A percentile compares a stretch with the other conserved stretches of the same genome.
Conservation (phyloP, 768 basidiomycete genomes). For the Saitozyma podzolica region DNA sequence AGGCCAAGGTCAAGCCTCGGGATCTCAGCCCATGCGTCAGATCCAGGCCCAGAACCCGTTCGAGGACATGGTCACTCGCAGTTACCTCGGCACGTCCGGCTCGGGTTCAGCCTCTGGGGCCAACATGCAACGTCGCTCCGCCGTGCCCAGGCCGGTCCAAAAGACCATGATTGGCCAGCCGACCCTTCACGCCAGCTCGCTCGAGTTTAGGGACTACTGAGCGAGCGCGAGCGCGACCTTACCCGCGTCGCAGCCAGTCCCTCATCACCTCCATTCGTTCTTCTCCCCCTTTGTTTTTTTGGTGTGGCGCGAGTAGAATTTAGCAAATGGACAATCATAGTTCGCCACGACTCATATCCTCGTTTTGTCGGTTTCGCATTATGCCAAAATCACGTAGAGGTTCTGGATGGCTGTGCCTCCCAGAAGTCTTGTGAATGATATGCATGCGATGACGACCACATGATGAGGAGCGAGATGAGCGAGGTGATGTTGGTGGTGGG, state of each 20-base stretch:
- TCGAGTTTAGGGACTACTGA: slow-evolving; percentile 48
- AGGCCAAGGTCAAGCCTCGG: slow-evolving; percentile 10
- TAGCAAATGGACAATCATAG: too few species aligned
- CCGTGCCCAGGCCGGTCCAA: slow-evolving; percentile 32
- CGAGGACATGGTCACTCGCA: slow-evolving; percentile 46
- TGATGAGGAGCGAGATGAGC: too few species aligned
- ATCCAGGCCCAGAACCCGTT: slow-evolving; percentile 47
- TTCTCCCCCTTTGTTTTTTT: not conserved
- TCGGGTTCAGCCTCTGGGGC: not conserved
- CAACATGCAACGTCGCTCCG: slow-evolving; percentile 23
- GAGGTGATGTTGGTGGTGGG: too few species aligned
- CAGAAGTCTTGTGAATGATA: too few species aligned
- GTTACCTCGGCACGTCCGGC: slow-evolving; percentile 37
- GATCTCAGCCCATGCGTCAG: slow-evolving; percentile 9
- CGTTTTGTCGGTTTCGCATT: too few species aligned
- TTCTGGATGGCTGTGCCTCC: too few species aligned
- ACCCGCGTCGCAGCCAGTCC: too few species aligned
- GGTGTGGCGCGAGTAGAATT: not conserved
- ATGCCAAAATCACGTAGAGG: too few species aligned
- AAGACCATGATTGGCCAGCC: slow-evolving; percentile 49
- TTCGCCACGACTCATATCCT: too few species aligned
- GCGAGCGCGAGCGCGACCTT: not conserved
- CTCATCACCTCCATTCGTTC: not conserved
- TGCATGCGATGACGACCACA: too few species aligned
- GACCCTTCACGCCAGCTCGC: slow-evolving; percentile 46